Percentiles rank a stretch among this genome's conserved stretches.
Evolutionary conservation across 2,329 filamentous ascomycete species (phyloP).

Genomic region (Plenodomus tracheiphilus): DNA sequence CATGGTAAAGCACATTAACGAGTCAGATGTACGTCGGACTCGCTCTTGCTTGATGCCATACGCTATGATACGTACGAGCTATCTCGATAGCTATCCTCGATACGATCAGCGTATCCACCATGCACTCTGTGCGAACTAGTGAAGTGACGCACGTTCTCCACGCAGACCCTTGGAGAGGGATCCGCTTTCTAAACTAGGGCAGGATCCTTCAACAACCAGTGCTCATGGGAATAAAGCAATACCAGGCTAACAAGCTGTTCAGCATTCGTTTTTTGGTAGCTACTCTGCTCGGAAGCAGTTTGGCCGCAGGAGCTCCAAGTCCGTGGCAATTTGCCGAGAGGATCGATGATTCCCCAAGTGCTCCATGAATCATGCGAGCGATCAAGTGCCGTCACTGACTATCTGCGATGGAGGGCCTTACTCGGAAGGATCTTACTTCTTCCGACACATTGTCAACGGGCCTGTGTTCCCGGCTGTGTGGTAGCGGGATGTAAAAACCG

Average conservation of each 20-base stretch:
- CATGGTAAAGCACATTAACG: neutral
- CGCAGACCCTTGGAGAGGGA: constrained; percentile 6
- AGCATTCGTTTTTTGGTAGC: constrained; percentile 1
- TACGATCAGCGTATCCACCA: constrained; percentile 9
- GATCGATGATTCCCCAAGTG: constrained; percentile 3
- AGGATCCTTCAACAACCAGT: constrained; percentile 6
- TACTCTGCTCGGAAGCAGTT: constrained; percentile 6
- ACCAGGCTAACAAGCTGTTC: neutral
- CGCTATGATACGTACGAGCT: neutral
- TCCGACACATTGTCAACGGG: constrained; percentile 23
- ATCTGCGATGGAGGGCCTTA: constrained; percentile 15
- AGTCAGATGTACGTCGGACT: neutral
- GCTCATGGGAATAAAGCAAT: constrained; percentile 9
- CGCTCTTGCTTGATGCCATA: neutral
- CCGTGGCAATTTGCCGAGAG: constrained; percentile 7
- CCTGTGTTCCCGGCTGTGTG: constrained; percentile 25
- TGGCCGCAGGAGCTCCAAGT: constrained; percentile 1
- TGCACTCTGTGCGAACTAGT: constrained; percentile 10
- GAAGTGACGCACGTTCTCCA: constrained; percentile 10
- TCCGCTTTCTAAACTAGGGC: constrained; percentile 3
- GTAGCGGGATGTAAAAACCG: constrained; percentile 16
- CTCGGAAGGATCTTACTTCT: constrained; percentile 12
- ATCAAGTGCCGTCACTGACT: constrained; percentile 14
- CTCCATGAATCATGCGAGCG: constrained; percentile 13
- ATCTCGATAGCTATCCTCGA: constrained; percentile 3